Conservation (phyloP, 306 rosid species). For the Vachellia pachyceras region DNA sequence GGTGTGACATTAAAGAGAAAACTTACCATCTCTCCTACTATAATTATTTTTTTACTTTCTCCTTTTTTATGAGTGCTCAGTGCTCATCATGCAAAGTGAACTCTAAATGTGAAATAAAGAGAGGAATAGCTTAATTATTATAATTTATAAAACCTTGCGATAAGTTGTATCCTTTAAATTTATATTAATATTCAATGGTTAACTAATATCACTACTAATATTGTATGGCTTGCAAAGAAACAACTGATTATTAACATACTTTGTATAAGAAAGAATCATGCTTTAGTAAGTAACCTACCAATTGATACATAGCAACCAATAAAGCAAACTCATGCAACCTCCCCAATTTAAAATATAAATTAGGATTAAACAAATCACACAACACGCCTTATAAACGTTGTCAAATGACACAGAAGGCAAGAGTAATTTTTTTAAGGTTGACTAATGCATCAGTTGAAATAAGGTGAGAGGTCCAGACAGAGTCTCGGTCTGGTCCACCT, state of each 20-base stretch:
- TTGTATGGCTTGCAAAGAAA: slow-evolving; percentile 6
- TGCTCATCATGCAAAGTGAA: no score
- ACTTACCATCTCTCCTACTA: no score
- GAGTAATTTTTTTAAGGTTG: slow-evolving; percentile 66
- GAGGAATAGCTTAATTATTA: no score
- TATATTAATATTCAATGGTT: neutral
- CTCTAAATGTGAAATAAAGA: no score
- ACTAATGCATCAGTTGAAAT: slow-evolving; percentile 68
- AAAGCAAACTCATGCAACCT: slow-evolving; percentile 43
- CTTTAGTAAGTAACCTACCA: slow-evolving; percentile 57
- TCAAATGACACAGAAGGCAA: slow-evolving; percentile 7
- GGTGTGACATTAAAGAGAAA: neutral
- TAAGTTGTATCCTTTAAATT: neutral
- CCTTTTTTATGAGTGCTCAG: no score
- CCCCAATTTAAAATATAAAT: slow-evolving; percentile 14
- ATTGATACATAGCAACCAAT: slow-evolving; percentile 35
- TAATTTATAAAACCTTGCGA: no score
- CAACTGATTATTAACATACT: neutral
- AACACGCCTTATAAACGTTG: slow-evolving; percentile 24
- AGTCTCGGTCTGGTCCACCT: slow-evolving; percentile 41
- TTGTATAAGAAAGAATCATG: neutral
- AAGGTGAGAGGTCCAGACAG: slow-evolving; percentile 53
- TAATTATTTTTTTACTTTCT: no score
- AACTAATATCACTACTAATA: neutral
- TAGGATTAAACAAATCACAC: slow-evolving; percentile 26